These are phyloP conservation scores for Xylaria scruposa DNA, from an alignment of 495 filamentous ascomycete genomes.

Conservation along the genomic window DNA sequence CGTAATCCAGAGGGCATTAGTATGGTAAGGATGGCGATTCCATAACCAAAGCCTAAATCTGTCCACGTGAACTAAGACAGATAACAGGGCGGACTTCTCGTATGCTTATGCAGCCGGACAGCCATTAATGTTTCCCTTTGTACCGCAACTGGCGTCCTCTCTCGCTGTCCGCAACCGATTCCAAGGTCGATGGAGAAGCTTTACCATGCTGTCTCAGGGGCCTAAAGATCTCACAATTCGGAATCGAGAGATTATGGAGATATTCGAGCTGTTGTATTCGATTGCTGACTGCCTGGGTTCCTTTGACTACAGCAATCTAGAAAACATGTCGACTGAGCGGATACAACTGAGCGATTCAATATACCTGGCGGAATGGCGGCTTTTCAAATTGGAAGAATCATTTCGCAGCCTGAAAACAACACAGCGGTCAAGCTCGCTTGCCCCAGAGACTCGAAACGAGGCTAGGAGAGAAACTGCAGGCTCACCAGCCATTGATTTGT, in stretches of 20 bases:
- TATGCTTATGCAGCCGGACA: conserved; percentile 39
- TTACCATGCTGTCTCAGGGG: conserved; percentile 29
- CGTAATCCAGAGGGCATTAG: conserved; percentile 40
- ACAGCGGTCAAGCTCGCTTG: conserved; percentile 25
- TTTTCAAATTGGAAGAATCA: conserved; percentile 36
- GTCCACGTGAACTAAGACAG: conserved; percentile 15
- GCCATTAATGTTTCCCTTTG: conserved; percentile 39
- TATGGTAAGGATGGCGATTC: conserved; percentile 33
- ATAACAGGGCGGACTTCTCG: conserved; percentile 40
- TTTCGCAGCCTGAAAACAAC: conserved; percentile 30
- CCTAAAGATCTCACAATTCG: conserved; percentile 33
- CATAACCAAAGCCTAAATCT: conserved; percentile 1
- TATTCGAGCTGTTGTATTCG: conserved; percentile 38
- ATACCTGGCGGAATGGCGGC: conserved; percentile 41
- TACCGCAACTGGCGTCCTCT: conserved; percentile 39
- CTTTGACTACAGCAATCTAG: conserved; percentile 39
- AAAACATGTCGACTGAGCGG: conserved; percentile 34
- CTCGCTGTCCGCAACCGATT: conserved; percentile 36
- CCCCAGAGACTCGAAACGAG: conserved; percentile 25
- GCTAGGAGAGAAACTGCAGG: conserved; percentile 12
- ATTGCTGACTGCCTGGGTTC: conserved; percentile 38
- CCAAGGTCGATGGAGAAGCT: conserved; percentile 32
- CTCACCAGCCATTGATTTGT: conserved; percentile 34
- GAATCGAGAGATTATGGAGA: conserved; percentile 35
- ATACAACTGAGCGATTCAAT: conserved; percentile 41